A percentile compares a stretch with the other conserved stretches of the same genome.
These are phyloP conservation scores for Apophysomyces sp. DNA, from an alignment of 371 early-diverging fungal species.

Conservation along the genomic window DNA sequence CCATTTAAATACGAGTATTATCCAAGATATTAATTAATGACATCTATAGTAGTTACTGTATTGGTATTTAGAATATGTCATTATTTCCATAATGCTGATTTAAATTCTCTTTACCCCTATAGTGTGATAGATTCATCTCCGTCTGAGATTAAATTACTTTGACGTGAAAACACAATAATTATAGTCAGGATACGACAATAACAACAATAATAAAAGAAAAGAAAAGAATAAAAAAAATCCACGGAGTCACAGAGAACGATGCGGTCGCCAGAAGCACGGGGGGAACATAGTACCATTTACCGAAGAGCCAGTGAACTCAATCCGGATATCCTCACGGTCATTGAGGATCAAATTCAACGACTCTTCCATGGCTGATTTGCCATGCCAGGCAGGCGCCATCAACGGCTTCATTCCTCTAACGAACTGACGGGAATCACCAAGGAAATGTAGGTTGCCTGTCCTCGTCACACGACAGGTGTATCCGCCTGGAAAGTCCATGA, in stretches of 20 bases:
- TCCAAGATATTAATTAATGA: too few relatives aligned
- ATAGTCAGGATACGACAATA: too few relatives aligned
- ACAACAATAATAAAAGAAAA: too few relatives aligned
- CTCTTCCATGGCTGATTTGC: not conserved
- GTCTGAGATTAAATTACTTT: too few relatives aligned
- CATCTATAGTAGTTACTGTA: too few relatives aligned
- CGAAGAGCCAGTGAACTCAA: not conserved
- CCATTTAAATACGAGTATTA: too few relatives aligned
- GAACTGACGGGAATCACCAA: not conserved
- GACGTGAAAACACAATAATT: too few relatives aligned
- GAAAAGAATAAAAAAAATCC: too few relatives aligned
- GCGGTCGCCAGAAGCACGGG: not conserved
- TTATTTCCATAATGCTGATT: too few relatives aligned
- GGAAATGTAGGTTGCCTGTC: not conserved
- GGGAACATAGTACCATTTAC: not conserved
- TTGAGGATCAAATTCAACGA: not conserved
- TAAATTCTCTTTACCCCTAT: too few relatives aligned
- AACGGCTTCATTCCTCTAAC: not conserved
- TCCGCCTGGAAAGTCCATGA: not conserved
- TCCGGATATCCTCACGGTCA: not conserved
- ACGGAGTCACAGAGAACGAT: not conserved
- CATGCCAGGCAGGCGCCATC: not conserved
- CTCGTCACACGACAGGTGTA: not conserved
- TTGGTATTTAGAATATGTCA: too few relatives aligned
- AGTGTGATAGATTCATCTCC: too few relatives aligned